These are phyloP conservation scores for Kwoniella europaea DNA, from an alignment of 768 basidiomycete genomes.

Conservation along the genomic window DNA sequence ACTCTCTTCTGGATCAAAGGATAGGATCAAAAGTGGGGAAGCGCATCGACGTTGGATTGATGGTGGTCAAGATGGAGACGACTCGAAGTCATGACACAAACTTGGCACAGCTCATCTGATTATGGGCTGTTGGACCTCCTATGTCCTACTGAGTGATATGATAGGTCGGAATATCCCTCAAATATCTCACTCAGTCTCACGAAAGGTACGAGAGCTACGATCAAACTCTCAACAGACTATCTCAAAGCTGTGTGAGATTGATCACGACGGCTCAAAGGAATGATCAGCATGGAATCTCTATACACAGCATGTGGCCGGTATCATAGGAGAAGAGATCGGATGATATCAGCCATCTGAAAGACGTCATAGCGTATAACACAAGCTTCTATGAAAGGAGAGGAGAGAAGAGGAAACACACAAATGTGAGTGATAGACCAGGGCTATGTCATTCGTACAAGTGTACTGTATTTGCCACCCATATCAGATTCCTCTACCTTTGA, in stretches of 20 bases:
- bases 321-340: not conserved
- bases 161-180: not conserved
- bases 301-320: not conserved
- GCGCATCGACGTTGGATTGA: not conserved
- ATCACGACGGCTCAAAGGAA: not conserved
- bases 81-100: not conserved
- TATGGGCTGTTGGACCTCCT: not conserved
- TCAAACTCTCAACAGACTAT: not conserved
- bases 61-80: not conserved
- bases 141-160: not conserved
- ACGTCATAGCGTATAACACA: not conserved
- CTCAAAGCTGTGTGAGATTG: not conserved
- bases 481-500: not conserved
- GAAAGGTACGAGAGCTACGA: not conserved
- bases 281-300: not conserved
- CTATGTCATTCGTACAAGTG: not conserved
- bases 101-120: not conserved
- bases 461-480: not conserved
- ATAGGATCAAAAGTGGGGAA: not conserved
- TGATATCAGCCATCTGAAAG: not conserved
- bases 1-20: not conserved
- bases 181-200: not conserved
- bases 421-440: too few relatives aligned
- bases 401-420: not conserved
- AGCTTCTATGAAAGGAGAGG: not conserved